Evolutionary conservation across 2,329 filamentous ascomycete genomes (phyloP).

Genomic region (Mariannaea sp.): DNA sequence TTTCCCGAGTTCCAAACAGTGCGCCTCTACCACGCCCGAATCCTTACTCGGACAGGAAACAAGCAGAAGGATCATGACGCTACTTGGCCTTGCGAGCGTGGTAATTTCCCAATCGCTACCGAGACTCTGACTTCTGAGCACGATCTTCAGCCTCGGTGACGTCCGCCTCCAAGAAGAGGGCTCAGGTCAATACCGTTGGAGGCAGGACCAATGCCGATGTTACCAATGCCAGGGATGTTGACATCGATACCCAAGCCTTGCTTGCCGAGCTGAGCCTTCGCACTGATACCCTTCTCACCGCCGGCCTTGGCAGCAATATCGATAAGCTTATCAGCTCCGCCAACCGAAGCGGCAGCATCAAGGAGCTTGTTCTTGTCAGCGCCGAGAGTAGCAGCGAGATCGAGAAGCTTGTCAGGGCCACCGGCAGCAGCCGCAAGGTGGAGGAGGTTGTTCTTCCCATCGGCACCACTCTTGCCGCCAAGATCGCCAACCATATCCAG

Average conservation of each 20-base stretch:
- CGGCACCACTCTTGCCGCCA: not conserved
- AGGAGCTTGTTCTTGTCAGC: not conserved
- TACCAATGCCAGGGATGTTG: not conserved
- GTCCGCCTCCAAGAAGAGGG: not conserved
- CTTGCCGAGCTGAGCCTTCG: not conserved
- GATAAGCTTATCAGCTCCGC: not conserved
- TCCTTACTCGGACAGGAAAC: too few relatives aligned
- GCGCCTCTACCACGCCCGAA: too few relatives aligned
- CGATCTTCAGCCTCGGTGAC: too few relatives aligned
- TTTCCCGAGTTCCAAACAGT: too few relatives aligned
- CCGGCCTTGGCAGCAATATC: not conserved
- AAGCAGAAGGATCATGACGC: too few relatives aligned
- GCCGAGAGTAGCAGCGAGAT: not conserved
- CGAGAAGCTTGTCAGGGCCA: not conserved
- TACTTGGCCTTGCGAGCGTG: too few relatives aligned
- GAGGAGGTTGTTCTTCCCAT: not conserved
- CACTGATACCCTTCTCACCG: not conserved
- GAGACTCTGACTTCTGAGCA: too few relatives aligned
- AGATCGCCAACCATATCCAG: not conserved
- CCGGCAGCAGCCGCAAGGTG: not conserved
- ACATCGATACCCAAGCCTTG: slow-evolving; percentile 1
- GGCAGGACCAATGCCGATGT: slow-evolving; percentile 1
- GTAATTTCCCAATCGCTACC: too few relatives aligned
- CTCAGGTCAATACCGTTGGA: slow-evolving; percentile 1
- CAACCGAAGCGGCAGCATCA: not conserved